Evolutionary conservation across 371 early-diverging fungal species (phyloP).

Genomic region (Mucor irregularis): DNA sequence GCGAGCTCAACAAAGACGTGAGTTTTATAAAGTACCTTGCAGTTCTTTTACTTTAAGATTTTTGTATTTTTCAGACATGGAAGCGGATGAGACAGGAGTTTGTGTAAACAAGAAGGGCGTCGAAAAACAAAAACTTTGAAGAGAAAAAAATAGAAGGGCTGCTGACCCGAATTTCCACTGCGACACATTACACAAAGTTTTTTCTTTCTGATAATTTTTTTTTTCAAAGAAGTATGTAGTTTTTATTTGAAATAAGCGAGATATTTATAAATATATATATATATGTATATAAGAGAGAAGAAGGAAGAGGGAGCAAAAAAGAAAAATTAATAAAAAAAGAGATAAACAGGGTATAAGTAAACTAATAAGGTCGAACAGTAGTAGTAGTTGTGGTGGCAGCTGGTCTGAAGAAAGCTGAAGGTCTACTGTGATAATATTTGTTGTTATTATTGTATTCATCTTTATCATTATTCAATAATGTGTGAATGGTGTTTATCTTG

Average conservation of each 20-base stretch:
- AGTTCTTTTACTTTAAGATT: slow-evolving; percentile 65
- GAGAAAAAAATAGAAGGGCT: no score
- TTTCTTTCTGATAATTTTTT: no score
- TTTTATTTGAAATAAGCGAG: no score
- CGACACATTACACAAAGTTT: no score
- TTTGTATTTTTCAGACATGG: slow-evolving; percentile 51
- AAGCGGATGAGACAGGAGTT: no score
- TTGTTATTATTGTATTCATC: slow-evolving; percentile 11
- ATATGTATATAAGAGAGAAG: not conserved
- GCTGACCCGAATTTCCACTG: no score
- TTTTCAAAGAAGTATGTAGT: no score
- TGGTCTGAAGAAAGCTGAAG: slow-evolving; percentile 21
- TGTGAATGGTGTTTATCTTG: slow-evolving; percentile 32
- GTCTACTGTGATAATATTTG: not conserved
- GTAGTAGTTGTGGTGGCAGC: slow-evolving; percentile 2
- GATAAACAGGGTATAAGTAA: not conserved
- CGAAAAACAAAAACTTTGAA: no score
- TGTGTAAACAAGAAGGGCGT: no score
- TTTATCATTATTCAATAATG: slow-evolving; percentile 28
- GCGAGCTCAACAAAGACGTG: not conserved
- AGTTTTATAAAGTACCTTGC: slow-evolving; percentile 38
- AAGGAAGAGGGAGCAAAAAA: not conserved
- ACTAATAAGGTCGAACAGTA: slow-evolving; percentile 4
- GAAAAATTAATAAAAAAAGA: not conserved
- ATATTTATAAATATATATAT: not conserved